Conservation (phyloP, 768 basidiomycete species). For the Crucibulum laeve region DNA sequence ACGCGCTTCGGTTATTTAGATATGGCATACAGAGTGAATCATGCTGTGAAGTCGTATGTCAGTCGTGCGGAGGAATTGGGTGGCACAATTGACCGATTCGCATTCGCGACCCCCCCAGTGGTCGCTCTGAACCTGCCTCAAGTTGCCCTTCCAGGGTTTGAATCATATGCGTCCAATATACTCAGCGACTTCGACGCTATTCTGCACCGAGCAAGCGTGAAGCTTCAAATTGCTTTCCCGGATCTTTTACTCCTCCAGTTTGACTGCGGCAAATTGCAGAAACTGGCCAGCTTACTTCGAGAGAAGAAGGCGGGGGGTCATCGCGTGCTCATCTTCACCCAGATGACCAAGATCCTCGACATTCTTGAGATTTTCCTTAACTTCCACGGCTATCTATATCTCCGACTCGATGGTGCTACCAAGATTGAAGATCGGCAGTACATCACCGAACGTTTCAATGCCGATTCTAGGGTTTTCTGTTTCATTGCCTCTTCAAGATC, state of each 20-base stretch:
- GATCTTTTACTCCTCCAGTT: conserved; percentile 87
- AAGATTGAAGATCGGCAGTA: conserved; percentile 93
- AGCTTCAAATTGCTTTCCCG: conserved; percentile 91
- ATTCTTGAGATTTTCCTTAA: conserved; percentile 92
- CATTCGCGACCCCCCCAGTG: conserved; percentile 75
- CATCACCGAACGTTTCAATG: conserved; percentile 84
- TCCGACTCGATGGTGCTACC: conserved; percentile 92
- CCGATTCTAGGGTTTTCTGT: conserved; percentile 72
- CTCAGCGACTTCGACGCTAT: conserved; percentile 55
- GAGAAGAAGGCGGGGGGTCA: conserved; percentile 86
- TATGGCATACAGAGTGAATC: conserved; percentile 33
- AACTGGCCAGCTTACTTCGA: conserved; percentile 72
- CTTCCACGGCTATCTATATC: conserved; percentile 89
- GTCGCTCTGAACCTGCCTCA: conserved; percentile 72
- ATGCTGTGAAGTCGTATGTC: conserved; percentile 59
- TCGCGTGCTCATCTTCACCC: conserved; percentile 91
- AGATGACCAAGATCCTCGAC: conserved; percentile 93
- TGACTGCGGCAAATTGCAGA: conserved; percentile 94
- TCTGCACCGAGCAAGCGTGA: conserved; percentile 73
- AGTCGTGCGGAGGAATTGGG: conserved; percentile 53
- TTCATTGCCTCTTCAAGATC: conserved; percentile 85
- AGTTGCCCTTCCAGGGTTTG: conserved; percentile 48
- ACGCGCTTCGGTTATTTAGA: conserved; percentile 35
- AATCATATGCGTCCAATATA: conserved; percentile 21
- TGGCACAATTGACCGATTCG: conserved; percentile 60